Conservation (phyloP, 805 yeast genomes). For the Metschnikowia chrysomelidarum region DNA sequence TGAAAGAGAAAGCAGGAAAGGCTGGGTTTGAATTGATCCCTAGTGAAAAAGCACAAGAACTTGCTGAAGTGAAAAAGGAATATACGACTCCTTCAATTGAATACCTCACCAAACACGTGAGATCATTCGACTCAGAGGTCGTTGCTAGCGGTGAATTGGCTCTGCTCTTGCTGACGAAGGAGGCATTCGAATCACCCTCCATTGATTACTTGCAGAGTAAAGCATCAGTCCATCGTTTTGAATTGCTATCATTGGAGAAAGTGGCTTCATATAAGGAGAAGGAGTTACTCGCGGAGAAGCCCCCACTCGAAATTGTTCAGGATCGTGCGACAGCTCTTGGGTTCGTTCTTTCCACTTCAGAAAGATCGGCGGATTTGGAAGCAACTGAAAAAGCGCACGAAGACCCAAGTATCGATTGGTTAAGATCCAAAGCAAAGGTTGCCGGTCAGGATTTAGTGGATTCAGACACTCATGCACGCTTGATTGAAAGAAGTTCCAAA, state of each 20-base stretch:
- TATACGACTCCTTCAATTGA: slow-evolving; percentile 7
- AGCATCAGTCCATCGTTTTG: slow-evolving; percentile 4
- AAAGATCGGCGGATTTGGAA: slow-evolving; percentile 5
- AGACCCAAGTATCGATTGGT: slow-evolving; percentile 9
- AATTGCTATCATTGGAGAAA: slow-evolving; percentile 7
- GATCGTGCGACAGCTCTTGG: slow-evolving; percentile 26
- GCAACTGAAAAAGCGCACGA: slow-evolving; percentile 3
- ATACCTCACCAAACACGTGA: slow-evolving; percentile 7
- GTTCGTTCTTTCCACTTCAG: slow-evolving; percentile 19
- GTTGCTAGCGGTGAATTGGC: slow-evolving; percentile 6
- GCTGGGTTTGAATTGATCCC: slow-evolving; percentile 10
- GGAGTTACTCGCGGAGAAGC: slow-evolving; percentile 8
- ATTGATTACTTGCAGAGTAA: slow-evolving; percentile 13
- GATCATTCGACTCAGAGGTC: slow-evolving; percentile 1
- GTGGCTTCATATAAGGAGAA: slow-evolving; percentile 3
- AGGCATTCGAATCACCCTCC: slow-evolving; percentile 5
- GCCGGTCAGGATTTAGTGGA: slow-evolving; percentile 8
- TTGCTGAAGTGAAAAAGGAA: slow-evolving; percentile 5
- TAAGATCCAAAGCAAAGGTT: slow-evolving; percentile 3
- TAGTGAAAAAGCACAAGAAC: slow-evolving; percentile 4
- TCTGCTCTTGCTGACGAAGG: slow-evolving; percentile 3
- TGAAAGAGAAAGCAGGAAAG: slow-evolving; percentile 12
- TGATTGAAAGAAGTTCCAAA: slow-evolving; percentile 4
- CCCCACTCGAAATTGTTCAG: slow-evolving; percentile 21
- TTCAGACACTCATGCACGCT: not conserved